Conservation (phyloP, 1,284 basidiomycete genomes). For the Macrocybe sp. region DNA sequence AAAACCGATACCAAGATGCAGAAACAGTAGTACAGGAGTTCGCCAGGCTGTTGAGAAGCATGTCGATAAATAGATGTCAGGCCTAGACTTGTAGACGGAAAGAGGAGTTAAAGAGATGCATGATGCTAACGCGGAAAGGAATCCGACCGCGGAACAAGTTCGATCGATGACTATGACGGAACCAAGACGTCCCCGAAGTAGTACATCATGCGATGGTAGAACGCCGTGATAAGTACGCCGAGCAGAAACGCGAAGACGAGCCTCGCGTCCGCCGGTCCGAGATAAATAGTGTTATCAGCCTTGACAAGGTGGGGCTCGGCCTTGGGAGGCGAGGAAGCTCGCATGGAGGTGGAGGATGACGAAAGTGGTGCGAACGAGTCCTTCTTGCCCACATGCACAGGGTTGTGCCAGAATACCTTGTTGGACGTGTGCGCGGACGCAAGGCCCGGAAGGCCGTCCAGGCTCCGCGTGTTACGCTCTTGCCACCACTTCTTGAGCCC, state of each 20-base stretch:
- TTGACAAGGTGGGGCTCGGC: neutral
- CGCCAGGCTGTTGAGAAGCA: too few species aligned
- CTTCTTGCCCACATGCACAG: slow-evolving; percentile 10
- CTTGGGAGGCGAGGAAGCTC: too few species aligned
- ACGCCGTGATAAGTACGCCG: slow-evolving; percentile 12
- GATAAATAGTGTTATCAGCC: neutral
- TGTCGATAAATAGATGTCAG: too few species aligned
- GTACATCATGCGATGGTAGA: slow-evolving; percentile 9
- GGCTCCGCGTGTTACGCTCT: slow-evolving; percentile 30
- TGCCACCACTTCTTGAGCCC: slow-evolving; percentile 39
- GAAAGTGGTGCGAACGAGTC: slow-evolving; percentile 1
- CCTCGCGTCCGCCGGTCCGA: slow-evolving; percentile 8
- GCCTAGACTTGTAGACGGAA: too few species aligned
- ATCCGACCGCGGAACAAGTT: too few species aligned
- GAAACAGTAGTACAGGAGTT: too few species aligned
- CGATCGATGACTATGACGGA: too few species aligned
- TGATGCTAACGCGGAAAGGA: too few species aligned
- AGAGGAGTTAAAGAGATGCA: too few species aligned
- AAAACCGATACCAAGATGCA: too few species aligned
- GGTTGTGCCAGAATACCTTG: slow-evolving; percentile 12
- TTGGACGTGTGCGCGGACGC: slow-evolving; percentile 20
- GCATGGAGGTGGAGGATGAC: too few species aligned
- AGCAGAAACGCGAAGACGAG: slow-evolving; percentile 14
- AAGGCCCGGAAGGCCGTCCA: slow-evolving; percentile 38
- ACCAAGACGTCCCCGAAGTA: too few species aligned